phyloP scores from a whole-genome alignment of 1,139 yeast genomes.

The Geotrichum histeridarum region DNA sequence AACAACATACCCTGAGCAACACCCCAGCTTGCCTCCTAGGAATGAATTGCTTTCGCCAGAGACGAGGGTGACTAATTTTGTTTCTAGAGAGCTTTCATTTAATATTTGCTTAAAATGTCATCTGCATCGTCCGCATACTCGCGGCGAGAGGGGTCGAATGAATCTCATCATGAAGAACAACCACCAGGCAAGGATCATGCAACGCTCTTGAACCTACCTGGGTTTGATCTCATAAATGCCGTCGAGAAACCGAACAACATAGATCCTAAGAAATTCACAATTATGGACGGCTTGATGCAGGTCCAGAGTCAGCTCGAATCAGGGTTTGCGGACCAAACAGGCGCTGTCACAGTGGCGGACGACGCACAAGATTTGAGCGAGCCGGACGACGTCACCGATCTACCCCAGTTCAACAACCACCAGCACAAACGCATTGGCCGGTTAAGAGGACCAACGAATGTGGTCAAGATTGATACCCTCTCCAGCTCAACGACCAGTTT shows the following conservation, averaged over 20 bases:
- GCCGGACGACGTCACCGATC: not conserved
- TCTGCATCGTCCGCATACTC: too few species aligned
- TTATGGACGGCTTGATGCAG: constrained; percentile 11
- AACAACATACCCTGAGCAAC: too few species aligned
- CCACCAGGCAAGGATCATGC: not conserved
- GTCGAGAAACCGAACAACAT: not conserved
- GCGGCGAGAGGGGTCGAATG: too few species aligned
- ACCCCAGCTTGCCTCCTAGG: too few species aligned
- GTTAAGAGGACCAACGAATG: not conserved
- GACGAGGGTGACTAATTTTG: too few species aligned
- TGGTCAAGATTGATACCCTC: not conserved
- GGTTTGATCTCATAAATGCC: not conserved
- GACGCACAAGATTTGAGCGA: not conserved
- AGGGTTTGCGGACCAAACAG: not conserved
- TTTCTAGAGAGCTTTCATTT: too few species aligned
- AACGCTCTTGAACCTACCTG: not conserved
- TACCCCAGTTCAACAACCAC: not conserved
- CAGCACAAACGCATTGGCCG: not conserved
- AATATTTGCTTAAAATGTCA: too few species aligned
- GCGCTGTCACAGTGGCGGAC: not conserved
- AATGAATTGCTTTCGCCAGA: too few species aligned
- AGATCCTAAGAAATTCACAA: not conserved
- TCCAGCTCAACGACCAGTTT: not conserved
- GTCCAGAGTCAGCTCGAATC: constrained; percentile 9
- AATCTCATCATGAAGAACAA: not conserved